Evolutionary conservation across 805 yeast species (phyloP).

Genomic region (Cyberlindnera suaveolens): DNA sequence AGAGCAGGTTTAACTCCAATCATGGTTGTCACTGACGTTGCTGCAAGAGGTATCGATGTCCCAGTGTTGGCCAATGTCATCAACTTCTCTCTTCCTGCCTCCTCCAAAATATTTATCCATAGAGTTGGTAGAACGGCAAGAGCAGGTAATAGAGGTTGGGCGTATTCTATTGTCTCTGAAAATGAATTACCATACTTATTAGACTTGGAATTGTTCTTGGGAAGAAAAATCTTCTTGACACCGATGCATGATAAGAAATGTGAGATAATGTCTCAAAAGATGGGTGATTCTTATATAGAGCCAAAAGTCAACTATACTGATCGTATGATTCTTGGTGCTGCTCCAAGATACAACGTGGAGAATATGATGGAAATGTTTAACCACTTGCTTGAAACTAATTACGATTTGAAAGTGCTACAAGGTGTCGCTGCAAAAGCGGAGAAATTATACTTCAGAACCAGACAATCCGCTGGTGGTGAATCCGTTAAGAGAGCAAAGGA

Average conservation of each 20-base stretch:
- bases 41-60: constrained; percentile 98
- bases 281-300: constrained; percentile 36
- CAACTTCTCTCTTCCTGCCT: constrained; percentile 84
- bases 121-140: constrained; percentile 99
- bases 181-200: constrained; percentile 83
- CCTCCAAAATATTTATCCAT: constrained; percentile 91
- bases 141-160: constrained; percentile 98
- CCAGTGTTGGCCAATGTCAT: constrained; percentile 94
- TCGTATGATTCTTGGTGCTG: constrained; percentile 75
- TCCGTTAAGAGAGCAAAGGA: constrained; percentile 84
- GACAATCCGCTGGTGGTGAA: constrained; percentile 81
- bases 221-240: constrained; percentile 69
- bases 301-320: constrained; percentile 68
- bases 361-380: constrained; percentile 65
- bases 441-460: constrained; percentile 75
- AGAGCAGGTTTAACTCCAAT: constrained; percentile 76
- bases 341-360: constrained; percentile 72
- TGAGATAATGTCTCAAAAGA: constrained; percentile 42
- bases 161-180: constrained; percentile 82
- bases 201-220: constrained; percentile 86
- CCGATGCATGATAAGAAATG: constrained; percentile 61
- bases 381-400: constrained; percentile 51
- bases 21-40: constrained; percentile 96
- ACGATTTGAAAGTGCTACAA: constrained; percentile 58
- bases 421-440: constrained; percentile 85